A percentile compares a stretch with the other conserved stretches of the same genome.
These are phyloP conservation scores for Cordyceps javanica DNA, from an alignment of 2,329 filamentous ascomycete species.

Conservation along the genomic window DNA sequence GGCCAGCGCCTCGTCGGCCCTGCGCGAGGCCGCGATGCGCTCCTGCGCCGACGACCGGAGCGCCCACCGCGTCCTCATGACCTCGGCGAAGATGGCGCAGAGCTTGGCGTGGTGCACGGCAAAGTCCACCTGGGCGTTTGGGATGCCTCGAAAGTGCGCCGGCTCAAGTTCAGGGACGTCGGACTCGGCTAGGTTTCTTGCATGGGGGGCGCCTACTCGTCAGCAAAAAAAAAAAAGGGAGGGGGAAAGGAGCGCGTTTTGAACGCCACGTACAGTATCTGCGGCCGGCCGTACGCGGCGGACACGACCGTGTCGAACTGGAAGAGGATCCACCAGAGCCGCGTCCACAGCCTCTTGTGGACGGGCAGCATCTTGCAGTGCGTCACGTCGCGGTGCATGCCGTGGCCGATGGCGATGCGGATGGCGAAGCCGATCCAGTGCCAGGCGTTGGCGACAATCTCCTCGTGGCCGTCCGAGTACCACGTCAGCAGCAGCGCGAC, in stretches of 20 bases:
- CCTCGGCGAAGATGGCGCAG: slow-evolving; percentile 42
- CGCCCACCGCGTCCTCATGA: slow-evolving; percentile 23
- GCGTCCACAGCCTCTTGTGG: slow-evolving; percentile 30
- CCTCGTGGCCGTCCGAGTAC: slow-evolving; percentile 49
- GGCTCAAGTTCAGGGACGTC: slow-evolving; percentile 39
- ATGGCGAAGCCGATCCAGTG: slow-evolving; percentile 47
- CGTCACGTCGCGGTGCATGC: slow-evolving; percentile 40
- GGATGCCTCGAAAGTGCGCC: slow-evolving; percentile 38
- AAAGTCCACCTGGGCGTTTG: slow-evolving; percentile 34
- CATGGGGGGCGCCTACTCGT: too few species aligned
- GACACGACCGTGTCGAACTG: slow-evolving; percentile 33
- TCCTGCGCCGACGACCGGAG: background rate
- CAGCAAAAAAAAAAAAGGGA: too few species aligned
- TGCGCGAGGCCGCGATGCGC: slow-evolving; percentile 21
- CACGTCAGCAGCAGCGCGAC: slow-evolving; percentile 48
- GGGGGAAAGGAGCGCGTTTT: too few species aligned
- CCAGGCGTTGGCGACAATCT: slow-evolving; percentile 47
- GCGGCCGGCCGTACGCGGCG: slow-evolving; percentile 41
- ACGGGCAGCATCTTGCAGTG: slow-evolving; percentile 23
- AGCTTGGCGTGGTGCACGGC: slow-evolving; percentile 43
- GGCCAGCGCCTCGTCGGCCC: slow-evolving; percentile 27
- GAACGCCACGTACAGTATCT: slow-evolving; percentile 39
- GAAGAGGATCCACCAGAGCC: slow-evolving; percentile 36
- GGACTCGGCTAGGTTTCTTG: slow-evolving; percentile 42
- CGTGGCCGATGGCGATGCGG: slow-evolving; percentile 45